Conservation (phyloP, 441 rosid species). For the Macaranga tanarius region DNA sequence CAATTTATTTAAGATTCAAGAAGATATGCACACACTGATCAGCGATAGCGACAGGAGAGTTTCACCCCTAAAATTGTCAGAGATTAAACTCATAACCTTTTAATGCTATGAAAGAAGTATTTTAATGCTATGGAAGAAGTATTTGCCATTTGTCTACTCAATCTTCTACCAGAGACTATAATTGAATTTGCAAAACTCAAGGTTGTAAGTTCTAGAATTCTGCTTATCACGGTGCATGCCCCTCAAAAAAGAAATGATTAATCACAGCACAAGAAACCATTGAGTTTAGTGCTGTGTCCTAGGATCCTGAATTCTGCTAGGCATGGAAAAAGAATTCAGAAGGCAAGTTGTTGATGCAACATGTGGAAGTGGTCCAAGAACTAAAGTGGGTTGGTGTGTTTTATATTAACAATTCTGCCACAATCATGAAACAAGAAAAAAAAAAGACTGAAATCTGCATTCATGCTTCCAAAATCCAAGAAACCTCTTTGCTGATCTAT, state of each 20-base stretch:
- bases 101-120: no score
- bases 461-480: conserved; percentile 7
- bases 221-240: not conserved
- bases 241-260: not conserved
- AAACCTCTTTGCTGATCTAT: not conserved
- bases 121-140: no score
- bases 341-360: conserved; percentile 5
- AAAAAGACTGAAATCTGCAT: not conserved
- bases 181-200: not conserved
- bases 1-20: not conserved
- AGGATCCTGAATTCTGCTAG: not conserved
- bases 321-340: not conserved
- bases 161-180: no score
- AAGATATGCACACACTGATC: no score
- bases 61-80: no score
- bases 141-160: no score
- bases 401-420: not conserved
- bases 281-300: not conserved
- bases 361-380: conserved; percentile 17
- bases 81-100: no score
- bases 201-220: not conserved
- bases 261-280: not conserved
- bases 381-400: not conserved
- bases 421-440: not conserved
- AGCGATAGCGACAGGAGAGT: no score